phyloP scores from a whole-genome alignment of 2,329 filamentous ascomycete genomes.

The Paramyrothecium roridum region DNA sequence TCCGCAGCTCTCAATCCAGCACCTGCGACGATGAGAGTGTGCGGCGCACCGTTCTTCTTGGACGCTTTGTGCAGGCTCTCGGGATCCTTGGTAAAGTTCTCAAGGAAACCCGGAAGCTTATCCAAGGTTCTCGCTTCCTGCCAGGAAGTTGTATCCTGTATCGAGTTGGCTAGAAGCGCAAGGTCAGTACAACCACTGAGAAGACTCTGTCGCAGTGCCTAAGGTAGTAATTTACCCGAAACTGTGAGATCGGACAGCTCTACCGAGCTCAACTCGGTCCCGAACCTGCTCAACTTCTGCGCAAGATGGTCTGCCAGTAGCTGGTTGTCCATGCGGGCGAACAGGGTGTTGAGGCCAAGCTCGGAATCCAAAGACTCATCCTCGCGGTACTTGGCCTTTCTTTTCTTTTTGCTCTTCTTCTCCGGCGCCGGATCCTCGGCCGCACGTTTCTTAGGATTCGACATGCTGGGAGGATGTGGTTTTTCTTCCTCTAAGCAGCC shows the following conservation, averaged over 20 bases:
- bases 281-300: constrained; percentile 74
- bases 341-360: constrained; percentile 73
- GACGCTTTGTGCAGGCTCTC: constrained; percentile 61
- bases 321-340: constrained; percentile 78
- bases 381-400: constrained; percentile 54
- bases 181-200: neutral
- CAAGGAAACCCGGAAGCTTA: constrained; percentile 76
- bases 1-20: constrained; percentile 86
- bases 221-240: constrained; percentile 55
- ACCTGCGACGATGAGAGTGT: constrained; percentile 84
- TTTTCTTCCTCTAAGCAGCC: neutral
- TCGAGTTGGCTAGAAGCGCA: constrained; percentile 57
- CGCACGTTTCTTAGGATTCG: constrained; percentile 53
- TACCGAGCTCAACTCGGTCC: constrained; percentile 74
- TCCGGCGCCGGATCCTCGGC: constrained; percentile 42
- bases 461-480: constrained; percentile 21
- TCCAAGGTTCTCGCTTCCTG: constrained; percentile 63
- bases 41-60: constrained; percentile 68
- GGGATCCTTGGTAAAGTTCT: constrained; percentile 57
- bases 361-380: constrained; percentile 62
- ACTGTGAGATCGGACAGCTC: constrained; percentile 83
- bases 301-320: constrained; percentile 84
- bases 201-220: neutral
- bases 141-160: constrained; percentile 78
- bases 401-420: constrained; percentile 46